These are phyloP conservation scores for Aurantiochytrium sp. DNA, from an alignment of 108 stramenopile genomes.

Conservation along the genomic window DNA sequence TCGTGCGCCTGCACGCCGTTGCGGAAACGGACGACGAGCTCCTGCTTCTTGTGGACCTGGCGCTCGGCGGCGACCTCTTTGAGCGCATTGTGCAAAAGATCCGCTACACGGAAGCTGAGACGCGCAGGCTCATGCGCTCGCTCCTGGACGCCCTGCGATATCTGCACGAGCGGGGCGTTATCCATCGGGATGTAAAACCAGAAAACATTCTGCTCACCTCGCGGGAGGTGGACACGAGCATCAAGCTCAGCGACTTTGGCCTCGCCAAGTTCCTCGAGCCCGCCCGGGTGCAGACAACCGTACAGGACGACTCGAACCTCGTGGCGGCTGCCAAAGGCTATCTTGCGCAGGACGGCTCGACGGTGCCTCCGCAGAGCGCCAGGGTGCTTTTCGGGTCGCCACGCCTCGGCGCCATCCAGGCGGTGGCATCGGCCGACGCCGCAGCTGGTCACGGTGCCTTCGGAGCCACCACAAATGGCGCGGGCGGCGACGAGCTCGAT, in stretches of 20 bases:
- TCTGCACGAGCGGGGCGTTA: constrained; percentile 70
- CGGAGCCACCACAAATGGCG: too few relatives aligned
- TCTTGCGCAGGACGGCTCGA: neutral
- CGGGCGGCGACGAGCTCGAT: too few relatives aligned
- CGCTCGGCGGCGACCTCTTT: constrained; percentile 81
- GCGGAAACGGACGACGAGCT: constrained; percentile 29
- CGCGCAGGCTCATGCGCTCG: constrained; percentile 62
- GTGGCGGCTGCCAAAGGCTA: neutral
- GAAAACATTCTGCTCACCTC: constrained; percentile 72
- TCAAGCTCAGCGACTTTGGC: constrained; percentile 98
- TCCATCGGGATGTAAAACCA: constrained; percentile 81
- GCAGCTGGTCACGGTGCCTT: neutral
- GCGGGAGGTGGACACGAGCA: constrained; percentile 67
- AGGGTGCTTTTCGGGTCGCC: neutral
- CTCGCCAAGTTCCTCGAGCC: constrained; percentile 77
- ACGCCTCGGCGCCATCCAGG: neutral
- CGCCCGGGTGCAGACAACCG: constrained; percentile 70
- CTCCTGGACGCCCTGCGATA: constrained; percentile 70
- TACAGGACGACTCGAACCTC: constrained; percentile 27
- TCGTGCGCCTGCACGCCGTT: constrained; percentile 45
- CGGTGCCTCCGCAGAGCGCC: neutral
- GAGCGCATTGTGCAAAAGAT: constrained; percentile 80
- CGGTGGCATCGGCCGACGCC: neutral
- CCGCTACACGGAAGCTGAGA: constrained; percentile 76
- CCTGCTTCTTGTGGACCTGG: constrained; percentile 59